Evolutionary conservation across 2,329 filamentous ascomycete species (phyloP), one percentile per base, ranked within the genome.

Genomic region (Cladosporium cucumerinum): DNA sequence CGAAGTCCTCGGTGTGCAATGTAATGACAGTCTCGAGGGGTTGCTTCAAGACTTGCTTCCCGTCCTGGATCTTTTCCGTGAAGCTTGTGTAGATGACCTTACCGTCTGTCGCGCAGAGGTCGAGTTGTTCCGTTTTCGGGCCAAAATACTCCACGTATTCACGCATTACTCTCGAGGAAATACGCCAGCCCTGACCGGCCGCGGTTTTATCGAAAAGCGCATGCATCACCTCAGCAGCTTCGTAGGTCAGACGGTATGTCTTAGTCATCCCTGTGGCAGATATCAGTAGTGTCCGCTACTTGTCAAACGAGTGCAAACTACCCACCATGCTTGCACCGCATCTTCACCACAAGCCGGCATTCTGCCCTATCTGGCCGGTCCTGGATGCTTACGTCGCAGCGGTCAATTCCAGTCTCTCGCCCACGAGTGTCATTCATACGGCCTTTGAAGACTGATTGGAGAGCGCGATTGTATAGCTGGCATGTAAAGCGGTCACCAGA

Each of bases 91-190:
- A 91, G 65, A 91, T 90, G 18, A 90, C 84, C 66, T 85, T 84
- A 11, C 80, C 87, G 55, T 89, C 85, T 61, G 90, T 87, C 14
- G 88, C 87, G 72, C 90, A 89, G 68, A 94, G 89, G 70, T 93
- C 91, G 2, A 94, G 83, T 69, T 93, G 89, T 75, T 94, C 91
- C 34, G 91, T 92, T 5, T 89, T 90, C 1, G 89, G 89, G 0
- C 90, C 89, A 72, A 93, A 93, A 72, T 92, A 90, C 66, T 93
- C 91, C 78, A 91, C 88, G 67, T 92, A 85, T 71, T 93, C 89
- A 67, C 89, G 86, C 60, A 94, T 78, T 0, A 88, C 88, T 65
- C 86, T 82, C 2, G 90, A 88, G 18, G 88, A 86, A 65, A 93
- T 91, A 12, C 82, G 84, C 90, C 91, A 94, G 66, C 84, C 83